Conservation (phyloP, 768 basidiomycete genomes). For the Tricholoma hemisulphureum region DNA sequence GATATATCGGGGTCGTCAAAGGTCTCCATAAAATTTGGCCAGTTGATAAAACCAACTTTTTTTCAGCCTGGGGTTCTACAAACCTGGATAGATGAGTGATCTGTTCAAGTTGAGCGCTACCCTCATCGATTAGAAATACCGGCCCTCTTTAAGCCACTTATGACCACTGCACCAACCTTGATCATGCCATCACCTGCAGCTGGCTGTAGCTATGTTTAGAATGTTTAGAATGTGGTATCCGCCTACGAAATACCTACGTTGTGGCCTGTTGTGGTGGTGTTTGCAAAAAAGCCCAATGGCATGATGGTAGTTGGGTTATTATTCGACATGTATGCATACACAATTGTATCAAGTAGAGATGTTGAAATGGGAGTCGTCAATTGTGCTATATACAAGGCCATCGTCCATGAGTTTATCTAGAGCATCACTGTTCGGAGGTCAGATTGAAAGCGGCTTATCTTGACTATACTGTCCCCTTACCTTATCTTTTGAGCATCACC, state of each 20-base stretch:
- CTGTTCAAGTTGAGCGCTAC: too few species aligned
- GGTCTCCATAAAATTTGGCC: neutral
- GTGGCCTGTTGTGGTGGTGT: too few species aligned
- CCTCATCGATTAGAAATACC: too few species aligned
- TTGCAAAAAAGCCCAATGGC: too few species aligned
- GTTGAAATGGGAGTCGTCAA: constrained; percentile 78
- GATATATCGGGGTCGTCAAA: neutral
- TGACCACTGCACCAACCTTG: too few species aligned
- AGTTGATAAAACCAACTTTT: neutral
- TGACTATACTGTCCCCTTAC: constrained; percentile 32
- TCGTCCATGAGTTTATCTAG: constrained; percentile 78
- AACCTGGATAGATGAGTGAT: neutral
- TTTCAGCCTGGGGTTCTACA: neutral
- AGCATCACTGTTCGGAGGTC: constrained; percentile 48
- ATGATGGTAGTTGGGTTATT: neutral
- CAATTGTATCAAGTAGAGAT: constrained; percentile 40
- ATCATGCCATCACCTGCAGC: too few species aligned
- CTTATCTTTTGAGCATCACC: constrained; percentile 60
- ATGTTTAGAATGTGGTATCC: too few species aligned
- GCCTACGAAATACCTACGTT: too few species aligned
- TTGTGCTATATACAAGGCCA: constrained; percentile 75
- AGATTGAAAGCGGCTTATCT: neutral
- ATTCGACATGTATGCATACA: neutral
- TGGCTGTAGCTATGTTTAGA: too few species aligned
- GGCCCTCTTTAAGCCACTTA: too few species aligned